phyloP scores from a whole-genome alignment of 495 filamentous ascomycete genomes.

The Rhypophila decipiens region DNA sequence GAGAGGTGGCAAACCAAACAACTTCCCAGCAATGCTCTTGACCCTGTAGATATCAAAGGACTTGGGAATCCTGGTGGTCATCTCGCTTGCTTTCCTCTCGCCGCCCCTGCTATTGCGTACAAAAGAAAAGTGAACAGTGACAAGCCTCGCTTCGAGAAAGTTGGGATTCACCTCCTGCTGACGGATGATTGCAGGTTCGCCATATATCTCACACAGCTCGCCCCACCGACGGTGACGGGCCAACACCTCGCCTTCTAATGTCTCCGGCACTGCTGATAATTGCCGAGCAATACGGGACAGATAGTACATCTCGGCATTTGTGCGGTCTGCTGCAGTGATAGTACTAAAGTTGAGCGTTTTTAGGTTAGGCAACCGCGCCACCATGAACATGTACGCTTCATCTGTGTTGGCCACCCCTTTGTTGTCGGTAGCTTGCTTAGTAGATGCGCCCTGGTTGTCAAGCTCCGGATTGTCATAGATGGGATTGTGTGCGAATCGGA shows the following conservation, averaged over 20 bases:
- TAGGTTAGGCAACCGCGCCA: constrained; percentile 66
- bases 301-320: constrained; percentile 89
- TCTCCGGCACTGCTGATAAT: constrained; percentile 53
- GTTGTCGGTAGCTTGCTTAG: constrained; percentile 23
- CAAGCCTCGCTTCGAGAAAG: constrained; percentile 65
- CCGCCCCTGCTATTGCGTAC: constrained; percentile 10
- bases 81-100: constrained; percentile 12
- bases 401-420: constrained; percentile 35
- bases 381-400: constrained; percentile 74
- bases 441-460: constrained; percentile 8
- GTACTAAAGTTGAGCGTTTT: constrained; percentile 70
- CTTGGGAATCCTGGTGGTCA: constrained; percentile 52
- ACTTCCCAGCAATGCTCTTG: constrained; percentile 65
- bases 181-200: constrained; percentile 53
- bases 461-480: constrained; percentile 57
- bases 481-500: constrained; percentile 80
- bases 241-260: constrained; percentile 47
- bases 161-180: constrained; percentile 51
- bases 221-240: constrained; percentile 60
- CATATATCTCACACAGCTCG: constrained; percentile 68
- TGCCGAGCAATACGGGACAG: constrained; percentile 71
- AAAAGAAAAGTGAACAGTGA: constrained; percentile 63
- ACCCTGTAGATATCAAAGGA: constrained; percentile 73
- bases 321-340: constrained; percentile 65
- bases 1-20: constrained; percentile 61